Evolutionary conservation across 1,284 basidiomycete species (phyloP), one percentile per base, ranked within the genome.

Genomic region (Vanrija sp.): DNA sequence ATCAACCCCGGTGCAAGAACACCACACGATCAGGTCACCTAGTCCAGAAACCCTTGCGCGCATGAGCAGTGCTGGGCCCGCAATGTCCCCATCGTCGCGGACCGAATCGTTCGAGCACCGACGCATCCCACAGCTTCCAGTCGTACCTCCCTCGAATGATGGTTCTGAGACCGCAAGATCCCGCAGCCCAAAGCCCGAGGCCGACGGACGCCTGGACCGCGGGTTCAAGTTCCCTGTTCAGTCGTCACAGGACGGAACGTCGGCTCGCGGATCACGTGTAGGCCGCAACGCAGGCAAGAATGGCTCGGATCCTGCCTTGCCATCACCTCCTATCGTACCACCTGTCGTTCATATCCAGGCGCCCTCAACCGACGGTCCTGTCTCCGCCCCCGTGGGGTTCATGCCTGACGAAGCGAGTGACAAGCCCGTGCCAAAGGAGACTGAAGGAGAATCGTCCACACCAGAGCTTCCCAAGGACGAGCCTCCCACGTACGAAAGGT

Each of bases 11-110:
- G 55, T 19, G 23, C 42, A 58, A 18, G 50, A 63, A 1, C 66
- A 72, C 25, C 63, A 62, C 28, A 62, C 67, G n/a, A 55, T 65
- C 14, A 52, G 75, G 19, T 71, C 74, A 0, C 73, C 74, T 1
- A 66, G 65, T 40, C 71, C 73, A 9, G 74, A 76, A 51, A 75
- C 74, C 1, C 72, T 76, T 6, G 74, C 74, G 5, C 60, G 74
- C 40, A 76, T 76, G 74, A 69, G 68, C 61, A 70, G 68, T 61
- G 64, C 62, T 5, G 65, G 65, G 3, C 53, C 68, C 3, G 61
- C 61, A 14, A 56, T 61, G 49, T 50, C 45, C 38, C 48, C 58
- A 10, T 43, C 52, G 14, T 58, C 55, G 9, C 55, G 53, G 6
- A 55, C 48, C 7, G 48, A 46, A 19, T 54, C 54, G n/a, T 51